phyloP scores from a whole-genome alignment of 805 yeast species.

The Saccharomycopsis selenospora region DNA sequence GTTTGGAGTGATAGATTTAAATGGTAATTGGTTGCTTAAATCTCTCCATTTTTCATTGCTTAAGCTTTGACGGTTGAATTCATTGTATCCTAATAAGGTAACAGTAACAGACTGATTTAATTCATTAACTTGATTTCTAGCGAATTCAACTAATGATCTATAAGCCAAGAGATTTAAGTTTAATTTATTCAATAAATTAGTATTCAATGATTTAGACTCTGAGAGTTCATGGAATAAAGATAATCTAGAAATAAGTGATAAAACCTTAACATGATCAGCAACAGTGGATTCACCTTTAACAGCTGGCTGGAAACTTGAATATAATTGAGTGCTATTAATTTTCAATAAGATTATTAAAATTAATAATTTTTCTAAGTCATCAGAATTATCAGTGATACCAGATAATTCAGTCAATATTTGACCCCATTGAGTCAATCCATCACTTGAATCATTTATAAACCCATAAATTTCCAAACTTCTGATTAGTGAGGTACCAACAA shows the following conservation, averaged over 20 bases:
- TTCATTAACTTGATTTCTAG: conserved; percentile 44
- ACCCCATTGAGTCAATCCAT: conserved; percentile 47
- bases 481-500: conserved; percentile 47
- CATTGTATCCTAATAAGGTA: conserved; percentile 48
- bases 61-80: conserved; percentile 45
- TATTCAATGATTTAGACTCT: conserved; percentile 43
- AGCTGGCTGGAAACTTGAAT: conserved; percentile 31
- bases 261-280: conserved; percentile 15
- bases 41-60: conserved; percentile 50
- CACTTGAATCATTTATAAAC: conserved; percentile 32
- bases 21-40: conserved; percentile 54
- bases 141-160: conserved; percentile 53
- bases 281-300: conserved; percentile 35
- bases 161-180: conserved; percentile 60
- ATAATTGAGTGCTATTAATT: conserved; percentile 30
- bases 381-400: conserved; percentile 27
- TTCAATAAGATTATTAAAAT: conserved; percentile 42
- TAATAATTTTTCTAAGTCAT: conserved; percentile 36
- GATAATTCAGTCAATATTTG: conserved; percentile 33
- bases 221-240: conserved; percentile 36
- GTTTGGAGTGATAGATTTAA: conserved; percentile 46
- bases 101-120: conserved; percentile 45
- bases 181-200: conserved; percentile 45
- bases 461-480: conserved; percentile 49
- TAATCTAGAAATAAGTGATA: conserved; percentile 42